A percentile compares a stretch with the other conserved stretches of the same genome.
phyloP scores from a whole-genome alignment of 768 basidiomycete genomes.

The Phaeotremella fagi region DNA sequence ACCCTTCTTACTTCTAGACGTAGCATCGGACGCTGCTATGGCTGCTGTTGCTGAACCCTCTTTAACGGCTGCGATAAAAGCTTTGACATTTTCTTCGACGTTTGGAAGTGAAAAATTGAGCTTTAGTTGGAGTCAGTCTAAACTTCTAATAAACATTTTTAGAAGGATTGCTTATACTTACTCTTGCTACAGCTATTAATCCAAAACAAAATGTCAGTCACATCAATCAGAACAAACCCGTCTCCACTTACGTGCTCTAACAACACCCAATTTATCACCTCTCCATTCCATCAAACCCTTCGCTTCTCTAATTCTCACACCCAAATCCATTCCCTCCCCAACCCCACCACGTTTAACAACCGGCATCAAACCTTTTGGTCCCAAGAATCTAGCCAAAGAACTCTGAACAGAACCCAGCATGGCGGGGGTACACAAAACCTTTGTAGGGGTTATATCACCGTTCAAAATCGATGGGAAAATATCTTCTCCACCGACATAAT shows the following conservation, averaged over 20 bases:
- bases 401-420: conserved; percentile 72
- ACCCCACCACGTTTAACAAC: conserved; percentile 90
- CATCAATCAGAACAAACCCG: neutral
- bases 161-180: conserved; percentile 13
- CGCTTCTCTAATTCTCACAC: conserved; percentile 70
- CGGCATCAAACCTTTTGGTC: conserved; percentile 93
- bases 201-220: neutral
- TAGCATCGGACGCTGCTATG: conserved; percentile 52
- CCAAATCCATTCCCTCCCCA: conserved; percentile 68
- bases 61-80: conserved; percentile 56
- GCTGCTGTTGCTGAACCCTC: conserved; percentile 17
- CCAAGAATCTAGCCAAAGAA: conserved; percentile 68
- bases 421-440: conserved; percentile 74
- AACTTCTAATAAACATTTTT: neutral
- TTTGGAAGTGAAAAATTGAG: conserved; percentile 70
- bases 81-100: conserved; percentile 69
- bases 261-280: conserved; percentile 78
- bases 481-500: conserved; percentile 84
- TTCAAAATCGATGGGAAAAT: conserved; percentile 74
- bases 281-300: conserved; percentile 87
- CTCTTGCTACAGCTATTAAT: conserved; percentile 24
- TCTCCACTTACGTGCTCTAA: conserved; percentile 63
- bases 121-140: conserved; percentile 49
- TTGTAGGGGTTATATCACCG: conserved; percentile 70
- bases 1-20: conserved; percentile 56